Conservation (phyloP, 768 basidiomycete species). For the Hericium coralloides region DNA sequence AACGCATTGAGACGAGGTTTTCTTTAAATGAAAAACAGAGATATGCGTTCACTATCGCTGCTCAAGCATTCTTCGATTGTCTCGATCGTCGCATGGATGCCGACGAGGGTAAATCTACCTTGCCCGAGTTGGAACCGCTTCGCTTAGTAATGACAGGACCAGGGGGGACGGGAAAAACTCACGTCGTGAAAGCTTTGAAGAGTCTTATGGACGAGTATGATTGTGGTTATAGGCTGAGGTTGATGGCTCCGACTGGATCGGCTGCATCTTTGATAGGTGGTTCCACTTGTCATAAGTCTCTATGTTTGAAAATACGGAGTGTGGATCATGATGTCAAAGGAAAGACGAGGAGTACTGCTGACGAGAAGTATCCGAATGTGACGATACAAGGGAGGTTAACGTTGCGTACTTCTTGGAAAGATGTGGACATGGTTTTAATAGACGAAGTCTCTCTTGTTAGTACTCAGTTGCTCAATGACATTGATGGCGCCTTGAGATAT, state of each 20-base stretch:
- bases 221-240: slow-evolving; percentile 14
- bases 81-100: not conserved
- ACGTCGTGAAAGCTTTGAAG: slow-evolving; percentile 21
- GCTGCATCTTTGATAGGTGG: slow-evolving; percentile 23
- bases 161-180: slow-evolving; percentile 27
- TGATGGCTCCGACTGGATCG: slow-evolving; percentile 23
- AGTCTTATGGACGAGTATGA: slow-evolving; percentile 11
- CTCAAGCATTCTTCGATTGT: not conserved
- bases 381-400: slow-evolving; percentile 5
- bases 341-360: too few relatives aligned
- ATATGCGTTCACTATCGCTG: slow-evolving; percentile 9
- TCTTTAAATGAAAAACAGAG: slow-evolving; percentile 13
- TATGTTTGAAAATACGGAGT: slow-evolving; percentile 13
- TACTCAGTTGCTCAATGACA: slow-evolving; percentile 10
- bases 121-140: not conserved
- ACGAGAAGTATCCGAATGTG: slow-evolving; percentile 11
- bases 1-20: not conserved
- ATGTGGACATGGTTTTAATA: slow-evolving; percentile 19
- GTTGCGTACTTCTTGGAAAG: slow-evolving; percentile 18
- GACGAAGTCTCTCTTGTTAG: slow-evolving; percentile 24
- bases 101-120: too few relatives aligned
- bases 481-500: slow-evolving; percentile 21
- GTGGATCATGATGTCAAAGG: slow-evolving; percentile 11
- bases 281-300: slow-evolving; percentile 19
- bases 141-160: slow-evolving; percentile 20